Conservation (phyloP, 371 early-diverging fungal genomes). For the Mucor piriformis region DNA sequence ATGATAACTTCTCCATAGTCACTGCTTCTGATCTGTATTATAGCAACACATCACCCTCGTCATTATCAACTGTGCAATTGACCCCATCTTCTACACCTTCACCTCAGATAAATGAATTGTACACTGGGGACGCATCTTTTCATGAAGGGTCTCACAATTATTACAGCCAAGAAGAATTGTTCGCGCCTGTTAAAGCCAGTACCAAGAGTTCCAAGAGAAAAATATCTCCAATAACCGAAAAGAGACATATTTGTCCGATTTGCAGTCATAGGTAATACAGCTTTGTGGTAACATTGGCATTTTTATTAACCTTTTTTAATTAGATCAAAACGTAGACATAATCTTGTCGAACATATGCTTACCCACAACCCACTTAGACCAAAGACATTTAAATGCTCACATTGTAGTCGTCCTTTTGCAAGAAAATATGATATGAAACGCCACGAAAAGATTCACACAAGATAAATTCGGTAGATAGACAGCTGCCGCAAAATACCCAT, state of each 20-base stretch:
- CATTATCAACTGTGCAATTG: not conserved
- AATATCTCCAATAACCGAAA: slow-evolving; percentile 13
- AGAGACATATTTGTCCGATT: slow-evolving; percentile 30
- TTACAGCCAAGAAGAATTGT: not conserved
- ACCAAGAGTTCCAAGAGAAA: not conserved
- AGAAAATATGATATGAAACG: slow-evolving; percentile 42
- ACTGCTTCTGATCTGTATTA: slow-evolving; percentile 13
- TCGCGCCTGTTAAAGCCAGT: not conserved
- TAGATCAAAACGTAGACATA: slow-evolving; percentile 40
- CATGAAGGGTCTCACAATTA: not conserved
- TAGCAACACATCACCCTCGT: not conserved
- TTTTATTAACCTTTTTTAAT: not conserved
- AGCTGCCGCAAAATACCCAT: too few species aligned
- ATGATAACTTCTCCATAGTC: slow-evolving; percentile 21
- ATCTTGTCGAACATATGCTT: slow-evolving; percentile 35
- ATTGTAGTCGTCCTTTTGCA: slow-evolving; percentile 33
- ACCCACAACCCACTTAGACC: slow-evolving; percentile 38
- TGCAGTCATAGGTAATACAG: slow-evolving; percentile 32
- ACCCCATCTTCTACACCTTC: slow-evolving; percentile 1
- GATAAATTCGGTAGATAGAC: slow-evolving; percentile 3
- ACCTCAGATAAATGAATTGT: slow-evolving; percentile 8
- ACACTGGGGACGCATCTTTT: too few species aligned
- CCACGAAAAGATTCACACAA: slow-evolving; percentile 38
- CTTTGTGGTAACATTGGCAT: not conserved
- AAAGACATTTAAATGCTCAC: slow-evolving; percentile 24